Evolutionary conservation across 139 green algal species (phyloP), one percentile per base, ranked within the genome.

Genomic region (Eudorina sp.): DNA sequence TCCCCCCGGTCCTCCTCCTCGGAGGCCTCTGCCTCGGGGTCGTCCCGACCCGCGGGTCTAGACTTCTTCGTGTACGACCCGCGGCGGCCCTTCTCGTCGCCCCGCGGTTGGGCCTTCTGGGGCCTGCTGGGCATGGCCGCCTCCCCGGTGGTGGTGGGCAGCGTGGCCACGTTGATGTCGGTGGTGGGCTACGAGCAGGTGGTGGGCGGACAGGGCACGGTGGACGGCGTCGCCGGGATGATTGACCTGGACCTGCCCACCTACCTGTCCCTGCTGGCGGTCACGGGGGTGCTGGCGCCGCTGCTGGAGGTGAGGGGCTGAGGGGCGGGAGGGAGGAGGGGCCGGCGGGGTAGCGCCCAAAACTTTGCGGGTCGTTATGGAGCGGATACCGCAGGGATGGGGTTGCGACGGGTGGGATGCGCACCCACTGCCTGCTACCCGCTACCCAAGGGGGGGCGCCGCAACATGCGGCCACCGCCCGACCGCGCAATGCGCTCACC

Each of bases 81-180:
- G 29, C 90, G 79, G 25, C 23, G 90, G 0, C 94, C 96, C 2
- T 96, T 98, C 88, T 80, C 66, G 31, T 89, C 72, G 23, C 92
- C 93, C 3, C 58, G 90, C 46, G 96, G 96, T 9, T 98, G 96
- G 96, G 81, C 94, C n/a, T 45, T 90, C 0, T 98, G 96, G 96
- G 96, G 53, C 3, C 64, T 97, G 31, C 38, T 96, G 51, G 96
- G 96, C 45, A 66, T 95, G 3, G 34, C 93, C 38, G 73, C 92
- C 29, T 89, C 96, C 34, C 96, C 96, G 1, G 29, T 95, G 2
- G 90, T 97, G 0, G 93, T 98, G 3, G 94, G 92, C 75, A 25
- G 48, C 4, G 68, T 91, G 5, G 93, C 94, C 1, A 58, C 81
- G 8, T 36, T 91, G 19, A 38, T 97, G 38, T 84, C 68, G 4